Base-by-base conservation (phyloP, 2,329 filamentous ascomycete species). In the Paecilomyces dactylethromorphus region DNA sequence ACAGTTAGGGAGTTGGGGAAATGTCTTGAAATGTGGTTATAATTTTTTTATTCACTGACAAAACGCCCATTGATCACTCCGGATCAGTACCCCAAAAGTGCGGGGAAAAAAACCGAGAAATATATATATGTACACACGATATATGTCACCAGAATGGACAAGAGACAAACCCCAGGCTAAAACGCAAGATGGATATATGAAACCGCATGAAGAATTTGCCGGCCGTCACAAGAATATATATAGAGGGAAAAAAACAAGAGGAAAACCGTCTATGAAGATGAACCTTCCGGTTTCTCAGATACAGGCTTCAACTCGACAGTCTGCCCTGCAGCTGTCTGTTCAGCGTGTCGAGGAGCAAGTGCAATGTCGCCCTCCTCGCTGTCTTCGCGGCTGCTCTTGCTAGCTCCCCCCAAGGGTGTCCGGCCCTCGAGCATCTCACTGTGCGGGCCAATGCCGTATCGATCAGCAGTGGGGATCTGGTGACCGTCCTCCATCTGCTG, bases 381-480 rank as follows among this genome's bases (percentile, higher is more conserved):
- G 53, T 63, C 65, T 7, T 66, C 72, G 12, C 67, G 69, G 53
- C 70, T 72, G 55, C 66, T 67, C 60, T 69, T 68, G 58, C 66
- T 66, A 60, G 62, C 62, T 52, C 64, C 65, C 15, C 66, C 67
- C n/a, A 61, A 57, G n/a, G 69, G 69, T 3, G 69, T 77, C 65
- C 81, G 81, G 66, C 81, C 81, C 68, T 84, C 82, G 32, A 86
- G 75, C 84, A 87, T 86, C 66, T 85, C 81, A 64, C 79, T 82
- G 74, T 87, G 85, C 63, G 84, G 79, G 15, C 76, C 73, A 60
- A 84, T 85, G 32, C 83, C 85, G 69, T 87, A 84, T 58, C 85
- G 81, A 31, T 86, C 80, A 51, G 80, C 79, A 58, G 82, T 81
- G 2, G 84, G 82, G 56, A 87, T 79, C 26, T 80, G 70, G 68